phyloP scores from a whole-genome alignment of 164 flowering plant species.

The Liriodendron chinense region DNA sequence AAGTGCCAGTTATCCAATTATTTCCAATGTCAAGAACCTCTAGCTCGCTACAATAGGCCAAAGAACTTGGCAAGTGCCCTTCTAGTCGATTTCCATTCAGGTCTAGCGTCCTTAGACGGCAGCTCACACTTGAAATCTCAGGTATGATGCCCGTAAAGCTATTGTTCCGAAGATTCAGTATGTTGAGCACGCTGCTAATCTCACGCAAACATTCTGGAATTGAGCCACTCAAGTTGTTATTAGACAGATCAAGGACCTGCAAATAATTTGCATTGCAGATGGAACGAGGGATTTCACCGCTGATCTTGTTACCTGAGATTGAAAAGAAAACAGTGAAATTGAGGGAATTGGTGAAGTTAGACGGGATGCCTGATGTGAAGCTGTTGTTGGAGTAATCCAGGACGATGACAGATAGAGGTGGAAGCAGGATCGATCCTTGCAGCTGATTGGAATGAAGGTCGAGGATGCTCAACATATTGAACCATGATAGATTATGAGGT shows the following conservation, averaged over 20 bases:
- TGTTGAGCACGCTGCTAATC: conserved; percentile 9
- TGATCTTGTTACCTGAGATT: conserved; percentile 35
- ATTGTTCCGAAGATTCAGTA: conserved; percentile 49
- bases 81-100: conserved; percentile 40
- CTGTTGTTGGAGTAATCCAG: conserved; percentile 45
- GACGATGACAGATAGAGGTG: conserved; percentile 15
- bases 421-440: conserved; percentile 28
- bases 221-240: conserved; percentile 36
- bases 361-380: conserved; percentile 30
- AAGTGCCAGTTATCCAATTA: conserved; percentile 40
- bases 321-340: conserved; percentile 24
- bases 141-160: conserved; percentile 38
- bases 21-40: conserved; percentile 60
- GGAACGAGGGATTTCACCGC: conserved; percentile 45
- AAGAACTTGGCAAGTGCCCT: conserved; percentile 50
- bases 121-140: conserved; percentile 18
- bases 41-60: conserved; percentile 42
- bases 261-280: conserved; percentile 37
- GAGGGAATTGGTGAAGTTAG: conserved; percentile 17
- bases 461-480: conserved; percentile 4
- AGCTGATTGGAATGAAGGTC: conserved; percentile 48
- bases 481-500: not conserved
- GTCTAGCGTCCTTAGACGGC: conserved; percentile 39
- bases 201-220: conserved; percentile 39
- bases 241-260: conserved; percentile 46